A percentile compares a stretch with the other conserved stretches of the same genome.
These are phyloP conservation scores for Anisodus acutangulus DNA, from an alignment of 257 asterid species.

Conservation along the genomic window DNA sequence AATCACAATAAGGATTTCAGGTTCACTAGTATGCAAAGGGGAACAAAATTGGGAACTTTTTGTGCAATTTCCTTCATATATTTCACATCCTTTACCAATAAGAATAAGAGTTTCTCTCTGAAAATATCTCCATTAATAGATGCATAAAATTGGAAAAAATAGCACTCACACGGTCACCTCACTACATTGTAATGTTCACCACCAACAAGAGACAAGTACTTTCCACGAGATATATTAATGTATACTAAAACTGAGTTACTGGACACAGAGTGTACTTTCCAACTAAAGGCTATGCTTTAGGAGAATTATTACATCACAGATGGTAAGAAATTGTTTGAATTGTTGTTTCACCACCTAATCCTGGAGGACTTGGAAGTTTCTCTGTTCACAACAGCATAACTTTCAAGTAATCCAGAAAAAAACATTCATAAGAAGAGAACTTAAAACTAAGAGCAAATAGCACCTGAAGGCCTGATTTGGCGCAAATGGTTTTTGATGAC, in stretches of 20 bases:
- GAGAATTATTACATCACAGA: constrained; percentile 19
- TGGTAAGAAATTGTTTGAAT: not conserved
- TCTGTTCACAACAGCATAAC: not conserved
- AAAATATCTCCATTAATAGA: not conserved
- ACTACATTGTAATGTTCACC: not conserved
- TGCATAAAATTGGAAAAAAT: not conserved
- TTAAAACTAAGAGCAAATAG: constrained; percentile 2
- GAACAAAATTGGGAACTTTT: constrained; percentile 1
- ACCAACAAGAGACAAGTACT: not conserved
- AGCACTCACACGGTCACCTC: not conserved
- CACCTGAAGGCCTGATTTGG: not conserved
- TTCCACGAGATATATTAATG: not conserved
- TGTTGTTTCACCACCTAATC: not conserved
- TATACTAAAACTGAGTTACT: not conserved
- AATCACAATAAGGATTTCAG: not conserved
- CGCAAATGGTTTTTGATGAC: not conserved
- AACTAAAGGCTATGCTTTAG: constrained; percentile 8
- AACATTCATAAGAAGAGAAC: constrained; percentile 8
- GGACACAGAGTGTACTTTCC: constrained; percentile 5
- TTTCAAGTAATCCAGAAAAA: not conserved
- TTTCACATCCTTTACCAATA: not conserved
- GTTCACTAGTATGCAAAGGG: not conserved
- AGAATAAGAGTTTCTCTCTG: not conserved
- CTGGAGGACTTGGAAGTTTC: not conserved
- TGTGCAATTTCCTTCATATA: not conserved